Evolutionary conservation across 495 filamentous ascomycete genomes (phyloP), one percentile per base, ranked within the genome.

Genomic region (Hypoxylon crocopeplum): DNA sequence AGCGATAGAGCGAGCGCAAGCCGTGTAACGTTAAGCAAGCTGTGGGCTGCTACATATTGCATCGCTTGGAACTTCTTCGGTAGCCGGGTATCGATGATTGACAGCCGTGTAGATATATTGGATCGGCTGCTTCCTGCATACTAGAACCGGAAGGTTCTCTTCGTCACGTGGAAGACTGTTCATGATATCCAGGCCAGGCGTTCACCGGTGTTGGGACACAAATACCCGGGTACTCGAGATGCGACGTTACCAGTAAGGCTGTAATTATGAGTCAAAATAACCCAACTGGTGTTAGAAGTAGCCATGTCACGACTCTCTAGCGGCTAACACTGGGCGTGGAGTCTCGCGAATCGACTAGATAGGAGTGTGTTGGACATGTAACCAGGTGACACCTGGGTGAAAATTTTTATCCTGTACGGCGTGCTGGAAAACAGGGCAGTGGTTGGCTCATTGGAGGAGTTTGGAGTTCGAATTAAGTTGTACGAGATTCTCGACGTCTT

Each of bases 201-300:
- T 24, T 55, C 42, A 48, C 42, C 46, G 34, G 40, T 45, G 36
- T 45, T 32, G 22, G 27, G 38, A 54, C 19, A 49, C 42, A 58
- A 41, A 64, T 59, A 53, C 53, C 48, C 53, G 37, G n/a, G 51
- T 41, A 44, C 45, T 51, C 17, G n/a, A 51, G 55, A 56, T 64
- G 51, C 55, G 61, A 64, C 61, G 61, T 64, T 64, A 59, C 61
- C 13, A 56, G 38, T 59, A 64, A 51, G 61, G 61, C 61, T 59
- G 25, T 48, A 56, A 51, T 7, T 7, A 19, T 33, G 42, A 58
- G 41, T 50, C 33, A 51, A 27, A 47, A n/a, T n/a, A n/a, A 12
- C 39, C 16, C 12, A 49, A 37, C 45, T 25, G 24, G 40, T 20
- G 30, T 50, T 16, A 27, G 25, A 36, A 25, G 20, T 25, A 24